Evolutionary conservation across 805 yeast genomes (phyloP), one percentile per base, ranked within the genome.

Genomic region (Tetrapisispora iriomotensis): DNA sequence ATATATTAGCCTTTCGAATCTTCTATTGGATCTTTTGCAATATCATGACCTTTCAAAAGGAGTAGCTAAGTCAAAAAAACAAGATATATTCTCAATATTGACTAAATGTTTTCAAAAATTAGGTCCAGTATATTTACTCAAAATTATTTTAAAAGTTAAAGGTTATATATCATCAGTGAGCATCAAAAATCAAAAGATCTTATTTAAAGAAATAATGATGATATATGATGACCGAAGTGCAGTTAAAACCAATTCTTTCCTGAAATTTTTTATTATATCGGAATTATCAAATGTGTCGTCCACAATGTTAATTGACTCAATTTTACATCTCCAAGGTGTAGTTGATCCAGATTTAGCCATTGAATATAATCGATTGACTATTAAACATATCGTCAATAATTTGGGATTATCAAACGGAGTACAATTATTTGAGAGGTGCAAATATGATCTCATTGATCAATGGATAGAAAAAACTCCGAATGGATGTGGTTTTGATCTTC

Each of bases 1-100:
- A 1, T 45, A 51, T 3, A 19, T 49, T 1, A 58, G 54, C 18
- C 56, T 69, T 17, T 50, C 67, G 3, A 47, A 47, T 12, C 51
- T 74, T 3, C 42, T 66, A 6, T 40, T 70, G 7, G 42, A 44
- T 14, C 41, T 68, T 26, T 40, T 68, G 23, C 44, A 45, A 4
- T 37, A 42, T 23, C 59, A 51, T 17, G 46, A 58, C 27, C 48
- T 53, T 5, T 47, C 57, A 1, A 40, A 41, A 8, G 42, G 46
- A 6, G 14, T 40, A 6, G 33, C 48, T 10, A 42, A 49, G 22
- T 59, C 58, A 7, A 53, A 57, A 4, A 60, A 58, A 30, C 61
- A 58, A 36, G 39, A 44, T 14, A 32, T 55, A 1, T 60, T 56
- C 39, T 44, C 54, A 1, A 26, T 46, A 2, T 43, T 56, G 17